A percentile compares a stretch with the other conserved stretches of the same genome.
Conservation (phyloP, 345 rosid species). For the Streptanthus diversifolius region DNA sequence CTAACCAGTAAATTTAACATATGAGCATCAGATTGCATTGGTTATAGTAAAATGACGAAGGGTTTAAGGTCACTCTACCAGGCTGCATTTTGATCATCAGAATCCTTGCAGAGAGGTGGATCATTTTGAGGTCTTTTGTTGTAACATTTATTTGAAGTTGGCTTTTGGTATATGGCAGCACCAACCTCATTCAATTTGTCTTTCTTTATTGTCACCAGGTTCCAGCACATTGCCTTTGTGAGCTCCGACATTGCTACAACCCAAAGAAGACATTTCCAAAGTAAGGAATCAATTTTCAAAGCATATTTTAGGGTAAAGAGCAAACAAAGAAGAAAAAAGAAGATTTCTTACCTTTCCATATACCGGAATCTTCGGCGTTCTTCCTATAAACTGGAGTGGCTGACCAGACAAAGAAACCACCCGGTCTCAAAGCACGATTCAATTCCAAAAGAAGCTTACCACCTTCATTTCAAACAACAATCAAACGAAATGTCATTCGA, state of each 20-base stretch:
- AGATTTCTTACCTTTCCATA: slow-evolving; percentile 67
- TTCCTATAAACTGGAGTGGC: slow-evolving; percentile 92
- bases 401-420: slow-evolving; percentile 96
- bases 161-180: slow-evolving; percentile 68
- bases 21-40: slow-evolving; percentile 1
- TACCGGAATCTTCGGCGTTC: slow-evolving; percentile 69
- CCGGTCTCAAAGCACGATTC: slow-evolving; percentile 83
- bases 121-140: slow-evolving; percentile 45
- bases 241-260: slow-evolving; percentile 65
- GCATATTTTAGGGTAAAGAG: not conserved
- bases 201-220: slow-evolving; percentile 48
- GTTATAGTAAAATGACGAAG: not conserved
- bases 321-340: not conserved
- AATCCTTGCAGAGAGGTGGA: slow-evolving; percentile 65
- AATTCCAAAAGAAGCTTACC: slow-evolving; percentile 92
- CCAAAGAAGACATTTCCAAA: slow-evolving; percentile 2
- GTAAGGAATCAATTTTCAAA: slow-evolving; percentile 13
- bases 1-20: slow-evolving; percentile 30
- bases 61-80: slow-evolving; percentile 42
- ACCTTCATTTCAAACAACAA: slow-evolving; percentile 44
- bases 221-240: slow-evolving; percentile 76
- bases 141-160: slow-evolving; percentile 62
- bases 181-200: slow-evolving; percentile 58
- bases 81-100: slow-evolving; percentile 70
- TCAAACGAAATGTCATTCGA: not conserved